These are phyloP conservation scores for Rubroboletus satanas DNA, from an alignment of 768 basidiomycete species.

Conservation along the genomic window DNA sequence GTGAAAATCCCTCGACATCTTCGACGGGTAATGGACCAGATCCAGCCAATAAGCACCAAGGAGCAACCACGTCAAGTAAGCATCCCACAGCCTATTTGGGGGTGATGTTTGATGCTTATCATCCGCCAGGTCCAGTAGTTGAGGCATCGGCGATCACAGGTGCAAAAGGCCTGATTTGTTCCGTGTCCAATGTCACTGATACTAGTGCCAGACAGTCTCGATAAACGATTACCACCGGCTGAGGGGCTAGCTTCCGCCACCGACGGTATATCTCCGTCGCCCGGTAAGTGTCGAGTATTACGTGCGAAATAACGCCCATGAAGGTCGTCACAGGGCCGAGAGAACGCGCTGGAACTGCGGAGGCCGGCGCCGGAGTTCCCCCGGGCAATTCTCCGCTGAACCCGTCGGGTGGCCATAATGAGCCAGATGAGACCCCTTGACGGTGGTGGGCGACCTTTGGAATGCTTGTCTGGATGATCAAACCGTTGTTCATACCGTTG, in stretches of 20 bases:
- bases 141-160: slow-evolving; percentile 18
- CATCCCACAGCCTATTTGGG: not conserved
- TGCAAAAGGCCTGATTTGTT: slow-evolving; percentile 8
- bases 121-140: slow-evolving; percentile 21
- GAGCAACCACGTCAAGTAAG: slow-evolving; percentile 28
- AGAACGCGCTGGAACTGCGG: slow-evolving; percentile 1
- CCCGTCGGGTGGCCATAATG: slow-evolving; percentile 12
- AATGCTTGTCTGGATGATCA: slow-evolving; percentile 40
- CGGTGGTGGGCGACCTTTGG: slow-evolving; percentile 50
- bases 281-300: slow-evolving; percentile 12
- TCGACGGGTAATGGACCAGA: slow-evolving; percentile 3
- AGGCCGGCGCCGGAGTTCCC: not conserved
- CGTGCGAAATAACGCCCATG: slow-evolving; percentile 5
- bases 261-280: not conserved
- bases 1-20: slow-evolving; percentile 17
- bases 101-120: slow-evolving; percentile 6
- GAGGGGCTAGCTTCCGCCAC: not conserved
- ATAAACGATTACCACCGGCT: slow-evolving; percentile 1
- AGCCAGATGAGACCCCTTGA: slow-evolving; percentile 34
- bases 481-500: slow-evolving; percentile 39
- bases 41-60: slow-evolving; percentile 15
- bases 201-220: slow-evolving; percentile 10
- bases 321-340: slow-evolving; percentile 14
- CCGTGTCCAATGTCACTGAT: slow-evolving; percentile 8
- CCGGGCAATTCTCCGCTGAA: slow-evolving; percentile 7